A percentile compares a stretch with the other conserved stretches of the same genome.
phyloP scores from a whole-genome alignment of 495 filamentous ascomycete genomes.

The Penicillium parvum region DNA sequence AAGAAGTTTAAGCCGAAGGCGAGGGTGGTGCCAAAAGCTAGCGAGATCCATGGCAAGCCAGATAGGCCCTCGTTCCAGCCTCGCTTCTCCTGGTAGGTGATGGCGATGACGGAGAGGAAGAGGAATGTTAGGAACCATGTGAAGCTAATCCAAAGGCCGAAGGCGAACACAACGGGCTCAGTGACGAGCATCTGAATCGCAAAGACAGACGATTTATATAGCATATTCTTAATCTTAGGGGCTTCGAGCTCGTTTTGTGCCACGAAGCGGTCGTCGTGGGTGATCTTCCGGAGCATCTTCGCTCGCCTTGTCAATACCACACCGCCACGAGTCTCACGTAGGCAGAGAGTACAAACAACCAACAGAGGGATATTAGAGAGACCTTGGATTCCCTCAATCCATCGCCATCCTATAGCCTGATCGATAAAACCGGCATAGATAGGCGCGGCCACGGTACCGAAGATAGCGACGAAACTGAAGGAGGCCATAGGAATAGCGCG shows the following conservation, averaged over 20 bases:
- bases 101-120: conserved; percentile 67
- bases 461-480: conserved; percentile 68
- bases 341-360: conserved; percentile 45
- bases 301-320: conserved; percentile 53
- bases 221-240: conserved; percentile 33
- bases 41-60: conserved; percentile 69
- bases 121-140: conserved; percentile 73
- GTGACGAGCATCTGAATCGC: conserved; percentile 67
- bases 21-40: conserved; percentile 61
- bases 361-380: conserved; percentile 62
- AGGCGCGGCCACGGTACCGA: conserved; percentile 65
- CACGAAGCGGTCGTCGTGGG: conserved; percentile 61
- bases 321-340: conserved; percentile 70
- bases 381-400: conserved; percentile 77
- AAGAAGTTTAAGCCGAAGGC: conserved; percentile 56
- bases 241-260: conserved; percentile 56
- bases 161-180: conserved; percentile 72
- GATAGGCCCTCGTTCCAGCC: conserved; percentile 60
- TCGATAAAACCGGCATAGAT: conserved; percentile 71
- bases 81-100: conserved; percentile 66
- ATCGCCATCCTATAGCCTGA: conserved; percentile 67
- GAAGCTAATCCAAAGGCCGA: conserved; percentile 69
- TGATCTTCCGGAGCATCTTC: conserved; percentile 49
- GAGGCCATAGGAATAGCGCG: conserved; percentile 76
- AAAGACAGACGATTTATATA: conserved; percentile 37